Percentiles rank a stretch among this genome's conserved stretches.
phyloP scores from a whole-genome alignment of 1,284 basidiomycete species.

The Papiliotrema flavescens region DNA sequence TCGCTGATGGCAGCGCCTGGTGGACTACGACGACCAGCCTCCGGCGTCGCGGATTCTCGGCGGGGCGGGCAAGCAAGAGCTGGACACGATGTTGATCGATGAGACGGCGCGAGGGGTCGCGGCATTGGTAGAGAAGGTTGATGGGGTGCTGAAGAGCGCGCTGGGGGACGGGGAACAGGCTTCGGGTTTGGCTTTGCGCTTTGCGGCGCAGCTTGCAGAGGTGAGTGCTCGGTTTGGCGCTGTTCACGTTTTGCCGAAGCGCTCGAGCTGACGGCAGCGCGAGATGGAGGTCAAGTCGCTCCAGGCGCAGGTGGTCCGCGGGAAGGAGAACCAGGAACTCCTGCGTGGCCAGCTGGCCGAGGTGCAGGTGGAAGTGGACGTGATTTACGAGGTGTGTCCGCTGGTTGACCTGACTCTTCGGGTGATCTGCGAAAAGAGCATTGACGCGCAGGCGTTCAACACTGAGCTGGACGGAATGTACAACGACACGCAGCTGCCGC shows the following conservation, averaged over 20 bases:
- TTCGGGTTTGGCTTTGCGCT: constrained; percentile 4
- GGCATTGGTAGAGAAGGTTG: constrained; percentile 32
- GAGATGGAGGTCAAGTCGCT: constrained; percentile 59
- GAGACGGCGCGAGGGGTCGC: constrained; percentile 25
- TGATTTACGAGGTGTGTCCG: constrained; percentile 74
- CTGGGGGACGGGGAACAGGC: constrained; percentile 26
- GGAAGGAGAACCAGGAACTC: constrained; percentile 68
- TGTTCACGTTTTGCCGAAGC: not conserved
- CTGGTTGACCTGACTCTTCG: not conserved
- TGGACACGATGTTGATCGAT: constrained; percentile 28
- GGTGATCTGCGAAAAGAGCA: not conserved
- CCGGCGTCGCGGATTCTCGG: not conserved
- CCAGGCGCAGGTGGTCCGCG: constrained; percentile 63
- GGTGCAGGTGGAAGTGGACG: constrained; percentile 77
- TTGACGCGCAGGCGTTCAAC: constrained; percentile 68
- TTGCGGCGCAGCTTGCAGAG: constrained; percentile 12
- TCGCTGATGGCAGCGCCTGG: constrained; percentile 22
- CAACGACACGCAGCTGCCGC: constrained; percentile 69
- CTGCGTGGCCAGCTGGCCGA: constrained; percentile 70
- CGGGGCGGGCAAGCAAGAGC: constrained; percentile 16
- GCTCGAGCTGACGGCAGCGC: constrained; percentile 49
- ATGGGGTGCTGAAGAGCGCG: constrained; percentile 22
- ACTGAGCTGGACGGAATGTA: constrained; percentile 86
- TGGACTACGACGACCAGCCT: constrained; percentile 18
- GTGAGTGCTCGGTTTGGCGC: too few species aligned